Evolutionary conservation across 1,284 basidiomycete species (phyloP).

Genomic region (Neonothopanus nambi): DNA sequence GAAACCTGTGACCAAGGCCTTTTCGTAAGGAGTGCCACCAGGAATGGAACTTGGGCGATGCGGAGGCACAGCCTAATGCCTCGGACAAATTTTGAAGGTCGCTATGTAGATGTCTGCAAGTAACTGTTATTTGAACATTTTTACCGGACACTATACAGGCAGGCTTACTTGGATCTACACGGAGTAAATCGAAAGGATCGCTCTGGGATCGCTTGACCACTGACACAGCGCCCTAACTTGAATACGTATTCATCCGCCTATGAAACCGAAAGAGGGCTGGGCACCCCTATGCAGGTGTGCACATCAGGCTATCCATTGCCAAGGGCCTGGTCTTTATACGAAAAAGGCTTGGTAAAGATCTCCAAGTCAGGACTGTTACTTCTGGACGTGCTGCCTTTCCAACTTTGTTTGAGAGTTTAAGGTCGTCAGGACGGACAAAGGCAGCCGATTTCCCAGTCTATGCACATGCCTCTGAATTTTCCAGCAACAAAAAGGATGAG

Average conservation of each 20-base stretch:
- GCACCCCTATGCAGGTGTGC: too few species aligned
- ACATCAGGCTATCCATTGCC: conserved; percentile 30
- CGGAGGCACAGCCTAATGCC: conserved; percentile 50
- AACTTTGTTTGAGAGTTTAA: conserved; percentile 31
- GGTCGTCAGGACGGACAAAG: conserved; percentile 57
- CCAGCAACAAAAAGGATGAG: background rate
- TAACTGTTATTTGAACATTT: too few species aligned
- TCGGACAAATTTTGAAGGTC: conserved; percentile 58
- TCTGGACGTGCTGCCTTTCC: conserved; percentile 56
- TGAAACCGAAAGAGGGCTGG: too few species aligned
- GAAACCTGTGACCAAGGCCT: conserved; percentile 45
- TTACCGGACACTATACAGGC: too few species aligned
- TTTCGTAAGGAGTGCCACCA: conserved; percentile 37
- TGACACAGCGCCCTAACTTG: too few species aligned
- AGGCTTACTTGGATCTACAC: conserved; percentile 41
- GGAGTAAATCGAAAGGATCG: conserved; percentile 40
- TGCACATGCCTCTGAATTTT: too few species aligned
- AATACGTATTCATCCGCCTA: too few species aligned
- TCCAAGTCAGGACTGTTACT: conserved; percentile 62
- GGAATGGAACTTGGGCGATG: conserved; percentile 53
- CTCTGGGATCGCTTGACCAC: too few species aligned
- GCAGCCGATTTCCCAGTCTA: conserved; percentile 60
- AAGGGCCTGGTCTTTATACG: conserved; percentile 41
- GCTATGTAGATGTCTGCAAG: conserved; percentile 51
- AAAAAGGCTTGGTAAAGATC: conserved; percentile 48